Evolutionary conservation across 192 early-diverging fungal species (phyloP).

Genomic region (Backusella circina): DNA sequence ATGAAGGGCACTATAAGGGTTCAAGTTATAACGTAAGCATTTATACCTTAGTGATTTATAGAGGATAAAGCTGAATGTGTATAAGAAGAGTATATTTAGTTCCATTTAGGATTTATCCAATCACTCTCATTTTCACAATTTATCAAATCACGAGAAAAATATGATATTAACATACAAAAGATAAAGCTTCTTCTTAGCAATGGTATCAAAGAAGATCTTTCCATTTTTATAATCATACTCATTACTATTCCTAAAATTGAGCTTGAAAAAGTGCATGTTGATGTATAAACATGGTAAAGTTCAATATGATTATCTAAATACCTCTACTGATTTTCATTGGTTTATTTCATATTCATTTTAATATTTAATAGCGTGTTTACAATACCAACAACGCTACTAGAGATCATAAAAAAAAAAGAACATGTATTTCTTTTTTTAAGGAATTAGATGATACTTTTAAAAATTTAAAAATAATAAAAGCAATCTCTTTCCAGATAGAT

Average conservation of each 20-base stretch:
- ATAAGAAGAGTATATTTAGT: too few relatives aligned
- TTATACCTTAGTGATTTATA: too few relatives aligned
- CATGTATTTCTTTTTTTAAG: background rate
- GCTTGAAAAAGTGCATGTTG: background rate
- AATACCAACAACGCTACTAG: background rate
- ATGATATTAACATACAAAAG: too few relatives aligned
- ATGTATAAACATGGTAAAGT: background rate
- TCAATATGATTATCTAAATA: background rate
- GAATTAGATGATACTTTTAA: background rate
- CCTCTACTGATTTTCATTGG: background rate
- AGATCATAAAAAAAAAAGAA: background rate
- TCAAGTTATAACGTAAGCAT: too few relatives aligned
- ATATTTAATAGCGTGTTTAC: background rate
- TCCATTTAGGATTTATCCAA: too few relatives aligned
- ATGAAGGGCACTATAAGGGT: too few relatives aligned
- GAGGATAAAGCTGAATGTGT: too few relatives aligned
- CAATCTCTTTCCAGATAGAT: background rate
- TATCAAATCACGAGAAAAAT: background rate
- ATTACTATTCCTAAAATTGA: background rate
- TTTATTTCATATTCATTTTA: background rate
- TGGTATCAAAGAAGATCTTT: background rate
- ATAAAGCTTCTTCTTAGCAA: background rate
- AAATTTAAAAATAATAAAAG: background rate
- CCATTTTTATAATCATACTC: background rate
- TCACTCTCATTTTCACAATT: too few relatives aligned